Base-by-base conservation (phyloP, 1,284 basidiomycete species). In the Ganoderma lucidum region DNA sequence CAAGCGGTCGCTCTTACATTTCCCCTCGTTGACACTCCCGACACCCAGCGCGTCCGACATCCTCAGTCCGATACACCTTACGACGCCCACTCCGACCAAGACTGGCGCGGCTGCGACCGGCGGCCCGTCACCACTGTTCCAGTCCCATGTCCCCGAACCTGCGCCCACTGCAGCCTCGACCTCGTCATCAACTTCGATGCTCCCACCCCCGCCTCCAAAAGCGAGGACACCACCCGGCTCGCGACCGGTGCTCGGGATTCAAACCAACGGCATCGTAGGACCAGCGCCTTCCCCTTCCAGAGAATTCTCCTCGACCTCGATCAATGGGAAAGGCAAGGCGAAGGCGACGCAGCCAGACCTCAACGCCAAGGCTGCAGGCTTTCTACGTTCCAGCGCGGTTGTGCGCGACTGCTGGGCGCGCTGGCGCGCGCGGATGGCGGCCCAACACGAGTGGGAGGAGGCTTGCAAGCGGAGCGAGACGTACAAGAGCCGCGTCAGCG, bases 391-490 rank as follows among this genome's bases (percentile, higher is more conserved):
- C 0, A 75, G 77, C 42, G 70, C 67, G 17, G 45, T 80, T 3
- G 76, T 85, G 6, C 80, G 76, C 70, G 72, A 75, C 41, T 80
- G 75, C 62, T 86, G 87, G 73, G 71, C 74, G 51, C 76, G 69
- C 35, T 90, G 89, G 89, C 64, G 70, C 53, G 75, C 81, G 62
- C 75, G 82, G 69, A 81, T 81, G 58, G 73, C 84, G 10, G 78
- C 78, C 0, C 85, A 86, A 58, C 82, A 82, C 51, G 84, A 80
- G 17, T 93, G 88, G 84, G 76, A 83, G 9, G 88, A 91, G 65
- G 92, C 91, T 0, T 87, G 86, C 70, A 78, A 78, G 69, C 85
- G 87, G 55, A 88, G 89, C 68, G 86, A 90, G 28, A 82, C 80
- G 6, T 93, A 93, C 77, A 85, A 84, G 63, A 80, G 84, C 69